Percentiles rank a stretch among this genome's conserved stretches.
Conservation (phyloP, 2,329 filamentous ascomycete genomes). For the Verruconis gallopava region DNA sequence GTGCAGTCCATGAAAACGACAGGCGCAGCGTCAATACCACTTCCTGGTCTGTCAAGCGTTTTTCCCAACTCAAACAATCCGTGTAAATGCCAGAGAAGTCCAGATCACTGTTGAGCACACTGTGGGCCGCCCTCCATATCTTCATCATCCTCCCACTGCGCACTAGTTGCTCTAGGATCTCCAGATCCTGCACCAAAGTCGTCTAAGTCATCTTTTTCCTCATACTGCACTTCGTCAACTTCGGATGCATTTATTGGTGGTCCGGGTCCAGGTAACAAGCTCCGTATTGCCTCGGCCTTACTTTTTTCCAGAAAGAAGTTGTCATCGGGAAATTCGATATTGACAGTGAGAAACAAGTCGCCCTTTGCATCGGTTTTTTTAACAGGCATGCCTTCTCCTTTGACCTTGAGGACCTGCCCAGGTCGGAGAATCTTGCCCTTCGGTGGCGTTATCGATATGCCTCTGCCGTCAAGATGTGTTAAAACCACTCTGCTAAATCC, state of each 20-base stretch:
- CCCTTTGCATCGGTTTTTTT: constrained; percentile 76
- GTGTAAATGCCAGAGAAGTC: too few species aligned
- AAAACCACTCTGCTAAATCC: constrained; percentile 86
- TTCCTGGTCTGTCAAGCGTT: too few species aligned
- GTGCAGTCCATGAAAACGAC: too few species aligned
- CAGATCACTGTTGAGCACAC: constrained; percentile 58
- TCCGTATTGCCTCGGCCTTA: constrained; percentile 55
- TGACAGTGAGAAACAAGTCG: constrained; percentile 75
- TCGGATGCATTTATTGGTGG: constrained; percentile 56
- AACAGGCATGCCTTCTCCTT: constrained; percentile 86
- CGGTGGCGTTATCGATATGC: constrained; percentile 61
- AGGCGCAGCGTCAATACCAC: too few species aligned
- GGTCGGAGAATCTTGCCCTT: constrained; percentile 68
- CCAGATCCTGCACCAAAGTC: constrained; percentile 64
- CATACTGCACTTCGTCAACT: constrained; percentile 77
- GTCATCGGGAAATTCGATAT: constrained; percentile 79
- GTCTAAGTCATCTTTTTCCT: constrained; percentile 71
- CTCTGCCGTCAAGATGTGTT: constrained; percentile 85
- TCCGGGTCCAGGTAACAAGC: constrained; percentile 52
- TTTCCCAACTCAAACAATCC: too few species aligned
- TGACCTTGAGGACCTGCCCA: constrained; percentile 71
- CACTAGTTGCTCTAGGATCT: constrained; percentile 52
- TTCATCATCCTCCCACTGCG: constrained; percentile 60
- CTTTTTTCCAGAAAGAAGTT: constrained; percentile 64
- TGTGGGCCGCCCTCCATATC: constrained; percentile 55